A percentile compares a stretch with the other conserved stretches of the same genome.
Conservation (phyloP, 768 basidiomycete genomes). For the Rhodotorula kratochvilovae region DNA sequence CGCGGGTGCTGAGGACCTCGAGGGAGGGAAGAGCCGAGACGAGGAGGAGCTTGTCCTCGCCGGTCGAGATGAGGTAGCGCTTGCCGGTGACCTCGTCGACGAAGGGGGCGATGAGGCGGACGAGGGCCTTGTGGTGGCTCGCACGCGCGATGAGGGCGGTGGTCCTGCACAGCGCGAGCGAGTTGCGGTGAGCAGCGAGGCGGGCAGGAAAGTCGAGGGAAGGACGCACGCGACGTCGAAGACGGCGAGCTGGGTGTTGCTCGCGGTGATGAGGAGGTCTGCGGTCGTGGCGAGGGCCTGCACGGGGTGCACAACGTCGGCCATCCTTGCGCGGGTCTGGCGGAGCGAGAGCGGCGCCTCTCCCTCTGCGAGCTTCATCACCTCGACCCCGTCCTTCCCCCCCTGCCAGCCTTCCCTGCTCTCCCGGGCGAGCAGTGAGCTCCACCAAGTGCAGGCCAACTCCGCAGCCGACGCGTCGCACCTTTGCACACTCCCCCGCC, state of each 20-base stretch:
- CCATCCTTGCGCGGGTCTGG: neutral
- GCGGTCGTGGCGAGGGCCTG: neutral
- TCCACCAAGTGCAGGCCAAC: no score
- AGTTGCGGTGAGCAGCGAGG: neutral
- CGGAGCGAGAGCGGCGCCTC: neutral
- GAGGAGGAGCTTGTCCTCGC: slow-evolving; percentile 74
- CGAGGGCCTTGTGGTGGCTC: slow-evolving; percentile 18
- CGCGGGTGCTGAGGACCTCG: slow-evolving; percentile 60
- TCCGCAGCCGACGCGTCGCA: no score
- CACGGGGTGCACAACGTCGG: neutral
- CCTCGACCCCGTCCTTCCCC: neutral
- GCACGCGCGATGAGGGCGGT: neutral
- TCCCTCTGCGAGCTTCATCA: neutral
- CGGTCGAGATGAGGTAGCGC: slow-evolving; percentile 56
- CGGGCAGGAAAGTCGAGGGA: neutral
- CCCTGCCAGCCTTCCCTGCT: no score
- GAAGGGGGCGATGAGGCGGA: slow-evolving; percentile 23
- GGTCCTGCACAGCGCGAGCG: neutral
- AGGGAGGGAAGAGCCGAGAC: slow-evolving; percentile 65
- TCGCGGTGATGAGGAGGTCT: neutral
- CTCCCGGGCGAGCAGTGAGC: no score
- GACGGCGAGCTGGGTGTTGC: neutral
- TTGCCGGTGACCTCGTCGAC: neutral
- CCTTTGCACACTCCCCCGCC: neutral
- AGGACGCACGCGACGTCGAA: neutral